These are phyloP conservation scores for Amanita inopinata DNA, from an alignment of 768 basidiomycete genomes.

Conservation along the genomic window DNA sequence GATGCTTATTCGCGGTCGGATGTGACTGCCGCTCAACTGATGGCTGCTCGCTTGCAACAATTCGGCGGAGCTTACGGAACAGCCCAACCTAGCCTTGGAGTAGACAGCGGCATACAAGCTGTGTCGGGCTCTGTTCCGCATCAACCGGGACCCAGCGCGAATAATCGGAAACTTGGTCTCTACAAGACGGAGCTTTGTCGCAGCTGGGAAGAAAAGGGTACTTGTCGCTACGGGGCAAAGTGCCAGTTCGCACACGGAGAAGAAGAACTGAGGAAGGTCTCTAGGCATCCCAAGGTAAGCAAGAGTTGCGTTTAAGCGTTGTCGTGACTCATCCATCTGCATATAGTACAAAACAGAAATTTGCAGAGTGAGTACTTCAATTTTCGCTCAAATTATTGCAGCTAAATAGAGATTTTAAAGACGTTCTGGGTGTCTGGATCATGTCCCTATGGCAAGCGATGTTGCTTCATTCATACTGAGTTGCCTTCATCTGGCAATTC, in stretches of 20 bases:
- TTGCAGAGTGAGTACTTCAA: constrained; percentile 56
- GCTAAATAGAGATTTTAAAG: constrained; percentile 23
- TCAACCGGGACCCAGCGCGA: constrained; percentile 71
- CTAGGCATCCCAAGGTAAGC: constrained; percentile 80
- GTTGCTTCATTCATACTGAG: constrained; percentile 91
- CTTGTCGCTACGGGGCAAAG: constrained; percentile 78
- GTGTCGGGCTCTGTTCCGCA: constrained; percentile 34
- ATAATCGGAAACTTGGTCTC: constrained; percentile 82
- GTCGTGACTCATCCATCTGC: no score
- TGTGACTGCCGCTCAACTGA: constrained; percentile 41
- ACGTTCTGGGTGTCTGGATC: constrained; percentile 94
- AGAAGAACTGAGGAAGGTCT: constrained; percentile 76
- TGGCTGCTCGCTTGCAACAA: constrained; percentile 57
- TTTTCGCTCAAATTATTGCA: constrained; percentile 6
- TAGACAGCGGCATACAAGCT: constrained; percentile 21
- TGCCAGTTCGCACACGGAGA: constrained; percentile 94
- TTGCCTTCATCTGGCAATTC: constrained; percentile 51
- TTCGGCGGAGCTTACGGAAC: constrained; percentile 44
- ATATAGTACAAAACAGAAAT: constrained; percentile 95
- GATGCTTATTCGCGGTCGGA: constrained; percentile 48
- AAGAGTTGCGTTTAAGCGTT: no score
- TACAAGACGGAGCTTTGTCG: constrained; percentile 89
- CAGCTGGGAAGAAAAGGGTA: constrained; percentile 89
- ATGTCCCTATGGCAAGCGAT: constrained; percentile 86
- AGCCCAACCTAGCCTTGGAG: constrained; percentile 19